These are phyloP conservation scores for Paraconiothyrium brasiliense DNA, from an alignment of 2,329 filamentous ascomycete genomes.

Conservation along the genomic window DNA sequence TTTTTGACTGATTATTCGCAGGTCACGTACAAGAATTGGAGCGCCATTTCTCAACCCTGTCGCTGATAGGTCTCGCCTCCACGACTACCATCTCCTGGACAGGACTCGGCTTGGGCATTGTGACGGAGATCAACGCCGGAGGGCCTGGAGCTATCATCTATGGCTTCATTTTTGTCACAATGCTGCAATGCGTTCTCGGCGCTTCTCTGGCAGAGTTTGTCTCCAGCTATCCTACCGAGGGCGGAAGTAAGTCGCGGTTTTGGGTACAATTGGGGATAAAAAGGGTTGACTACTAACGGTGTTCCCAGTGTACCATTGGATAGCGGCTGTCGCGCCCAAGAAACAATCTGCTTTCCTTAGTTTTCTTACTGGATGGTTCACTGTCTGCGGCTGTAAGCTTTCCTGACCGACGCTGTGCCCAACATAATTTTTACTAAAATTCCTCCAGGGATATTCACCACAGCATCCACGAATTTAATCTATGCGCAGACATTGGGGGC, in stretches of 20 bases:
- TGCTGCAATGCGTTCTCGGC: slow-evolving; percentile 21
- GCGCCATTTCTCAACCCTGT: slow-evolving; percentile 20
- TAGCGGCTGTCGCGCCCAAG: slow-evolving; percentile 20
- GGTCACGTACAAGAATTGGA: slow-evolving; percentile 21
- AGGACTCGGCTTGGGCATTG: slow-evolving; percentile 21
- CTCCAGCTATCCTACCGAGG: slow-evolving; percentile 22
- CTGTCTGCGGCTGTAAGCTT: slow-evolving; percentile 20
- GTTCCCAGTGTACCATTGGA: slow-evolving; percentile 20
- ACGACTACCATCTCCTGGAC: slow-evolving; percentile 25
- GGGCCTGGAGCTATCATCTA: slow-evolving; percentile 23
- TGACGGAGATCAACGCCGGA: slow-evolving; percentile 22
- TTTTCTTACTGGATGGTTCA: slow-evolving; percentile 25
- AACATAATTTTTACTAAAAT: neutral
- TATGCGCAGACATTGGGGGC: slow-evolving; percentile 21
- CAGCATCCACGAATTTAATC: slow-evolving; percentile 23
- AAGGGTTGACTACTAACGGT: no score
- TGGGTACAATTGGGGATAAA: no score
- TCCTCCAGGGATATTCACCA: slow-evolving; percentile 22
- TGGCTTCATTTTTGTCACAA: slow-evolving; percentile 20
- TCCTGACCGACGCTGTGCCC: neutral
- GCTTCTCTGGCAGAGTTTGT: slow-evolving; percentile 24
- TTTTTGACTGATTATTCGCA: neutral
- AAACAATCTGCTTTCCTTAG: slow-evolving; percentile 20
- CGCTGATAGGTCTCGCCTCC: slow-evolving; percentile 22
- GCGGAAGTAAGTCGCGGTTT: slow-evolving; percentile 6